These are phyloP conservation scores for Xylaria sp. DNA, from an alignment of 2,329 filamentous ascomycete genomes.

Conservation along the genomic window DNA sequence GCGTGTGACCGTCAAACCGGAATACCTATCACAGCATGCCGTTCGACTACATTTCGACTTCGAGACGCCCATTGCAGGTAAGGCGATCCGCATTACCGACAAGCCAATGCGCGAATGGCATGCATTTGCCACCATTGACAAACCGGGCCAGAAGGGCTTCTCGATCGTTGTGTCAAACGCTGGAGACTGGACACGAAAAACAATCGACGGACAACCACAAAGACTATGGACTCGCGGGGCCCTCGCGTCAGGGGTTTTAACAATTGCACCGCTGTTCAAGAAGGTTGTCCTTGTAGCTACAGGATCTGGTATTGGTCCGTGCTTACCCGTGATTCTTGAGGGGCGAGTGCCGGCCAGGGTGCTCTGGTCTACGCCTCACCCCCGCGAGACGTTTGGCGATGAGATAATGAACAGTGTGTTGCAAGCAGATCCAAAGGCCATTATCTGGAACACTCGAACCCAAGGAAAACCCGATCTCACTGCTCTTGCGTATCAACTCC, in stretches of 20 bases:
- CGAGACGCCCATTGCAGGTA: conserved; percentile 61
- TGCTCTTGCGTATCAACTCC: conserved; percentile 57
- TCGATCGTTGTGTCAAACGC: conserved; percentile 74
- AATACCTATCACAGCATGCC: conserved; percentile 74
- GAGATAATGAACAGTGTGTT: conserved; percentile 62
- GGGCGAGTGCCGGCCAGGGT: conserved; percentile 62
- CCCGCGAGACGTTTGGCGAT: conserved; percentile 66
- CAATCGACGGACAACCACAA: conserved; percentile 66
- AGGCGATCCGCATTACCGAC: conserved; percentile 64
- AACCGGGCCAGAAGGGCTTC: conserved; percentile 56
- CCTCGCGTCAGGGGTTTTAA: conserved; percentile 70
- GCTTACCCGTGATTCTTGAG: conserved; percentile 28
- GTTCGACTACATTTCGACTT: conserved; percentile 73
- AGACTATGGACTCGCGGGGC: conserved; percentile 72
- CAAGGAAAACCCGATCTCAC: conserved; percentile 64
- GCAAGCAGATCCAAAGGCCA: conserved; percentile 62
- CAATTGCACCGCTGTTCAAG: conserved; percentile 69
- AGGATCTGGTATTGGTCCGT: conserved; percentile 74
- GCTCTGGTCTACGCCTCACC: conserved; percentile 71
- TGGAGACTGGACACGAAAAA: conserved; percentile 73
- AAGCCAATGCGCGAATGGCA: conserved; percentile 74
- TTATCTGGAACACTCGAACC: conserved; percentile 70
- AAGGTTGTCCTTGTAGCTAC: conserved; percentile 71
- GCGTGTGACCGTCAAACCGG: conserved; percentile 67
- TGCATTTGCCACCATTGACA: conserved; percentile 73